These are phyloP conservation scores for Curvularia verruculosa DNA, from an alignment of 2,329 filamentous ascomycete species.

Conservation along the genomic window DNA sequence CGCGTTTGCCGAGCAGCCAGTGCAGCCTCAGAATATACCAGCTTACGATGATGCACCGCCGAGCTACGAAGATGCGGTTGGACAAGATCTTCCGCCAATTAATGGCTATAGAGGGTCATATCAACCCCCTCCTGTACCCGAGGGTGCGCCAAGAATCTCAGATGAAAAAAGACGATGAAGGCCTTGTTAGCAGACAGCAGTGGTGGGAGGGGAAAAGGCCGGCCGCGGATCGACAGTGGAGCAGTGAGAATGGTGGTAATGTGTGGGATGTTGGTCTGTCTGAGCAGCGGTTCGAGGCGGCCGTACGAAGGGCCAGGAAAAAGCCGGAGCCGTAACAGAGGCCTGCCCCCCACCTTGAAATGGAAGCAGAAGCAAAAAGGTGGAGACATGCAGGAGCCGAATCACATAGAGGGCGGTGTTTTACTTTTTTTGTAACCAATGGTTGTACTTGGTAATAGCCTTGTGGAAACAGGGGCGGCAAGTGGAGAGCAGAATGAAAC, in stretches of 20 bases:
- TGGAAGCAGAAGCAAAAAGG: conserved; percentile 3
- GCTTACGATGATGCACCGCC: conserved; percentile 80
- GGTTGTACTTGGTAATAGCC: conserved; percentile 20
- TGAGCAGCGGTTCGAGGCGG: neutral
- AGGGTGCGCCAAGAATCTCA: conserved; percentile 45
- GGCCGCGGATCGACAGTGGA: neutral
- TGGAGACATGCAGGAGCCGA: conserved; percentile 14
- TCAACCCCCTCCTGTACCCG: conserved; percentile 51
- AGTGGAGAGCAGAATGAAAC: conserved; percentile 20
- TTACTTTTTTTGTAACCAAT: conserved; percentile 29
- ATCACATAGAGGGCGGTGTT: conserved; percentile 5
- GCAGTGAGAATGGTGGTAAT: neutral
- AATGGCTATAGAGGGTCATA: conserved; percentile 73
- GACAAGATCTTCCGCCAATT: conserved; percentile 75
- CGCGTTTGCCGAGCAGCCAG: conserved; percentile 30
- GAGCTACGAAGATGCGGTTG: conserved; percentile 93
- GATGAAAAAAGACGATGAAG: conserved; percentile 46
- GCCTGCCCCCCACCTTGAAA: neutral
- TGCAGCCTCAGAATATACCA: conserved; percentile 40
- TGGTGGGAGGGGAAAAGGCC: neutral
- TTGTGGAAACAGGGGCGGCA: conserved; percentile 16
- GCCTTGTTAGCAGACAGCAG: neutral
- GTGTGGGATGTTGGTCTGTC: too few species aligned
- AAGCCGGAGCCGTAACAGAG: conserved; percentile 8
- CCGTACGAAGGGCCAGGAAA: conserved; percentile 6